Conservation (phyloP, 331 rosid genomes). For the Quercus tomentella region DNA sequence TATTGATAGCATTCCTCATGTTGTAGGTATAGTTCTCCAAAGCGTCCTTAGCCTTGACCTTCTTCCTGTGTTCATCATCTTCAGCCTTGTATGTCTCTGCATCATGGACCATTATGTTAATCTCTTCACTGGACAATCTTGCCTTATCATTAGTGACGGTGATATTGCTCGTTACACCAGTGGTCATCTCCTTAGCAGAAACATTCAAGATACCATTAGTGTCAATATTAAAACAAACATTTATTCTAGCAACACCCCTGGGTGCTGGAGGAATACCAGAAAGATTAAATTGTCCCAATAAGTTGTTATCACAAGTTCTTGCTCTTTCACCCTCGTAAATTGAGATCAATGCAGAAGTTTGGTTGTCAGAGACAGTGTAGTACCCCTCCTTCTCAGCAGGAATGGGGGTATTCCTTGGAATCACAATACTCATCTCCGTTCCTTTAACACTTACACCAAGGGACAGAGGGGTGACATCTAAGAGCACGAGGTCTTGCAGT, state of each 20-base stretch:
- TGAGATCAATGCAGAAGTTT: not conserved
- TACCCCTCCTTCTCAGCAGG: slow-evolving; percentile 8
- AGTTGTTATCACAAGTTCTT: not conserved
- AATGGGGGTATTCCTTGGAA: slow-evolving; percentile 37
- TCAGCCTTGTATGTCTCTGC: not conserved
- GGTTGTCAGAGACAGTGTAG: not conserved
- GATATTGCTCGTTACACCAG: not conserved
- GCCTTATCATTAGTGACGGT: not conserved
- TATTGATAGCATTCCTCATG: not conserved
- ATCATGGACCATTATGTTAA: not conserved
- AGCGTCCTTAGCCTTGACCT: not conserved
- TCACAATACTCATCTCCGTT: slow-evolving; percentile 19
- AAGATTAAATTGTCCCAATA: not conserved
- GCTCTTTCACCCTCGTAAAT: slow-evolving; percentile 31
- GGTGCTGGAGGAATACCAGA: not conserved
- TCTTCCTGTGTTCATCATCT: not conserved
- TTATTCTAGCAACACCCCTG: slow-evolving; percentile 18
- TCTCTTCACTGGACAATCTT: not conserved
- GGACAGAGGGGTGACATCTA: slow-evolving; percentile 17
- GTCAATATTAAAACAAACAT: slow-evolving; percentile 28
- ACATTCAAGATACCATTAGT: slow-evolving; percentile 30
- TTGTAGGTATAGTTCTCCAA: not conserved
- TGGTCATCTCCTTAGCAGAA: not conserved
- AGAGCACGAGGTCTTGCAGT: not conserved
- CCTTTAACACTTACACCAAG: not conserved